Evolutionary conservation across 192 early-diverging fungal species (phyloP).

Genomic region (Coemansia asiatica): DNA sequence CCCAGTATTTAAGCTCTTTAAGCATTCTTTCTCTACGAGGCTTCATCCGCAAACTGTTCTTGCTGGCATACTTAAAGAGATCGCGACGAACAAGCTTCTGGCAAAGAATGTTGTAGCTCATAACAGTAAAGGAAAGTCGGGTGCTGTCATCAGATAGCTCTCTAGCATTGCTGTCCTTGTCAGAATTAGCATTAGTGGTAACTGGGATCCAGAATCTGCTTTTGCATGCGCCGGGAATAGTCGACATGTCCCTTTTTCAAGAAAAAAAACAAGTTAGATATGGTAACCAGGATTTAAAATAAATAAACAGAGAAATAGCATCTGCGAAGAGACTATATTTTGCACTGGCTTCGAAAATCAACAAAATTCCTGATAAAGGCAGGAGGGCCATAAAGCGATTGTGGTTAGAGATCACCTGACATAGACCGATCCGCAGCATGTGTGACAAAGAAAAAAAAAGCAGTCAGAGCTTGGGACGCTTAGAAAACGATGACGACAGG

Average conservation of each 20-base stretch:
- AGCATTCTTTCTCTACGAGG: conserved; percentile 50
- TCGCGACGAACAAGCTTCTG: conserved; percentile 57
- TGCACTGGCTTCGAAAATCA: too few species aligned
- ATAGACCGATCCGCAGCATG: too few species aligned
- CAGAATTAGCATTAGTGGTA: too few species aligned
- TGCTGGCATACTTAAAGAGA: conserved; percentile 60
- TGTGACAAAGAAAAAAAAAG: too few species aligned
- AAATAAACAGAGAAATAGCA: too few species aligned
- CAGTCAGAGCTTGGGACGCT: conserved; percentile 16
- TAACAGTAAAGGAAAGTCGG: conserved; percentile 43
- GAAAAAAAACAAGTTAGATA: too few species aligned
- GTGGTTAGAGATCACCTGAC: conserved; percentile 5
- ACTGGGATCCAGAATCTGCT: conserved; percentile 37
- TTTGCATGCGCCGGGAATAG: conserved; percentile 24
- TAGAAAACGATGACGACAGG: neutral
- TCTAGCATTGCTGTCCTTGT: neutral
- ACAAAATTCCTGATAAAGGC: too few species aligned
- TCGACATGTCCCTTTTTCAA: neutral
- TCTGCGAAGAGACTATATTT: too few species aligned
- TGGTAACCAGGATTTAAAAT: too few species aligned
- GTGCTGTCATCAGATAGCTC: neutral
- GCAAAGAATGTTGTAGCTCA: conserved; percentile 65
- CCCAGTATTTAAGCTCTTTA: conserved; percentile 47
- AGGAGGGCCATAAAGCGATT: too few species aligned
- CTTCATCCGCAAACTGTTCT: conserved; percentile 58